Conservation (phyloP, 176 grass and related monocot genomes). For the Carex myosuroides region DNA sequence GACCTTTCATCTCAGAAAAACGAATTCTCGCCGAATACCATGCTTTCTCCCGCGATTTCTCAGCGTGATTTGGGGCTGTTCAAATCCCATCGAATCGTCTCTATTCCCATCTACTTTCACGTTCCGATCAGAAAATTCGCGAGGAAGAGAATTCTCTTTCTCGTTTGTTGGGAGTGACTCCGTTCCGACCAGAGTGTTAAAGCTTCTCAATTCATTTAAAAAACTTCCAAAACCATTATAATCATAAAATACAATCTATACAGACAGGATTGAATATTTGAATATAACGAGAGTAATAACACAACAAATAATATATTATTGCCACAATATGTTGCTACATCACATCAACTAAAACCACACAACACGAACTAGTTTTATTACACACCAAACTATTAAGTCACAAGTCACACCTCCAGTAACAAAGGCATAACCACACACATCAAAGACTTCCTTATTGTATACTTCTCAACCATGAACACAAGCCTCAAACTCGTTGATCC, state of each 20-base stretch:
- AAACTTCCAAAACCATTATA: background rate
- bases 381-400: conserved; percentile 15
- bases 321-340: background rate
- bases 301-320: conserved; percentile 2
- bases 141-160: no score
- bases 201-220: background rate
- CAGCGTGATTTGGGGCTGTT: no score
- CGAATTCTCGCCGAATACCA: no score
- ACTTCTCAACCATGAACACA: conserved; percentile 18
- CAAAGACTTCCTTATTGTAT: conserved; percentile 32
- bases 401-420: no score
- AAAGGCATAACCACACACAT: background rate
- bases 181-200: no score
- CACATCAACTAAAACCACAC: background rate
- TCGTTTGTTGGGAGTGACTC: no score
- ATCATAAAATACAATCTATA: background rate
- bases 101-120: no score
- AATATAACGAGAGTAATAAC: background rate
- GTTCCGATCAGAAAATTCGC: no score
- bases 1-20: no score
- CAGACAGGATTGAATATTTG: background rate
- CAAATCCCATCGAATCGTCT: no score
- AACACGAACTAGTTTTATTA: background rate
- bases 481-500: conserved; percentile 22
- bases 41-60: no score